Conservation (phyloP, 768 basidiomycete genomes). For the Psilocybe subaeruginosa region DNA sequence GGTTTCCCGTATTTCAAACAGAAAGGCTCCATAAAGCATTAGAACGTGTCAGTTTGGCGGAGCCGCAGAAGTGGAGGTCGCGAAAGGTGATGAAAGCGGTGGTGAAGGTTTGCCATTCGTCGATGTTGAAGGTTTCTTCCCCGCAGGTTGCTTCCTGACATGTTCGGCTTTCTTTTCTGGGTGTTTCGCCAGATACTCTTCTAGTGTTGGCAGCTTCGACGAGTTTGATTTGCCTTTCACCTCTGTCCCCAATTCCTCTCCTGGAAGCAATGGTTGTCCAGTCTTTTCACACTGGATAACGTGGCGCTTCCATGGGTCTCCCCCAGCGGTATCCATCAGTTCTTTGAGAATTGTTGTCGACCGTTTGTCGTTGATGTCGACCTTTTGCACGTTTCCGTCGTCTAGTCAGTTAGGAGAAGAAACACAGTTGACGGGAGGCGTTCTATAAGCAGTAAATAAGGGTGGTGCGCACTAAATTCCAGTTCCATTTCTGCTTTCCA, state of each 20-base stretch:
- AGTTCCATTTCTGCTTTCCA: constrained; percentile 67
- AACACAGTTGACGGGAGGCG: not conserved
- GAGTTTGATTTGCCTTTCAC: constrained; percentile 11
- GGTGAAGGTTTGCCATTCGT: not conserved
- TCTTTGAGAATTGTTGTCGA: constrained; percentile 70
- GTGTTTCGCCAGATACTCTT: constrained; percentile 20
- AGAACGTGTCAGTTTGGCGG: too few relatives aligned
- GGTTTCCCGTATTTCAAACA: not conserved
- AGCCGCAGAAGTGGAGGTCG: not conserved
- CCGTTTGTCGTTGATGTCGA: constrained; percentile 70
- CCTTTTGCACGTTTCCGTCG: constrained; percentile 47
- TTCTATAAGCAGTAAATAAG: not conserved
- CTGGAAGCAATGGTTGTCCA: constrained; percentile 52
- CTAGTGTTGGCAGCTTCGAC: constrained; percentile 18
- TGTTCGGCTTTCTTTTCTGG: constrained; percentile 14
- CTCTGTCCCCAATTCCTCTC: constrained; percentile 19
- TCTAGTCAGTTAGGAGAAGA: constrained; percentile 31
- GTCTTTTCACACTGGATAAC: constrained; percentile 47
- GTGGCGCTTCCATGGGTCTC: constrained; percentile 59
- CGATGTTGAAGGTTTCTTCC: not conserved
- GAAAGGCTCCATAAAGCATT: too few relatives aligned
- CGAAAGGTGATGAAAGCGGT: not conserved
- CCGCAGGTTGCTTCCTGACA: constrained; percentile 4
- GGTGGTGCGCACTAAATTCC: constrained; percentile 63
- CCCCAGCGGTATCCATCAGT: constrained; percentile 70